Percentiles rank a stretch among this genome's conserved stretches.
Conservation (phyloP, 1,139 yeast genomes). For the Debaryomyces udenii region DNA sequence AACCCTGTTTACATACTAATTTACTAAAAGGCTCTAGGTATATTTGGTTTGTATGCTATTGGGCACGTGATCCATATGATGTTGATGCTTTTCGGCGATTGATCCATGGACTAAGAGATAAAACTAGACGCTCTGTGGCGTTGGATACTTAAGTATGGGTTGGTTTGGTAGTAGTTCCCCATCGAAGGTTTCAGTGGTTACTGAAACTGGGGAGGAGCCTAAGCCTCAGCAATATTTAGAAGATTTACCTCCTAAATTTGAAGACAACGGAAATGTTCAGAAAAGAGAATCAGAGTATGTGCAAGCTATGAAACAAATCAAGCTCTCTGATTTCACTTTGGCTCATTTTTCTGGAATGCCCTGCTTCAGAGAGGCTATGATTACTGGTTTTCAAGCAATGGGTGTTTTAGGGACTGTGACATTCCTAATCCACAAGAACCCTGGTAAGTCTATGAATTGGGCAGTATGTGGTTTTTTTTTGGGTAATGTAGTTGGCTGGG, state of each 20-base stretch:
- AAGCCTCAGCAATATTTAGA: constrained; percentile 27
- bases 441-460: constrained; percentile 75
- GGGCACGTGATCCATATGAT: too few species aligned
- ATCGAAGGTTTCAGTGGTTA: constrained; percentile 30
- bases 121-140: too few species aligned
- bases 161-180: constrained; percentile 35
- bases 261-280: constrained; percentile 32
- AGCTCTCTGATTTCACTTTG: constrained; percentile 56
- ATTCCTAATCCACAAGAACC: constrained; percentile 66
- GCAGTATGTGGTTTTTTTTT: constrained; percentile 76
- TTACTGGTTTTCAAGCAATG: constrained; percentile 85
- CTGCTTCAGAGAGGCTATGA: constrained; percentile 86
- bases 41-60: too few species aligned
- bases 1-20: too few species aligned
- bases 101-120: too few species aligned
- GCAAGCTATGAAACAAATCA: constrained; percentile 36
- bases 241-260: constrained; percentile 52
- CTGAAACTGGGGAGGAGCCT: constrained; percentile 22
- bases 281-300: constrained; percentile 26
- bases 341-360: constrained; percentile 68
- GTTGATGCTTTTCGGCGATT: too few species aligned
- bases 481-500: constrained; percentile 89
- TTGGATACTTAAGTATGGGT: constrained; percentile 25
- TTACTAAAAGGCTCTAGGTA: too few species aligned
- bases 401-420: constrained; percentile 77